Base-by-base conservation (phyloP, 1,284 basidiomycete species). In the Ceraceosorus bombacis region DNA sequence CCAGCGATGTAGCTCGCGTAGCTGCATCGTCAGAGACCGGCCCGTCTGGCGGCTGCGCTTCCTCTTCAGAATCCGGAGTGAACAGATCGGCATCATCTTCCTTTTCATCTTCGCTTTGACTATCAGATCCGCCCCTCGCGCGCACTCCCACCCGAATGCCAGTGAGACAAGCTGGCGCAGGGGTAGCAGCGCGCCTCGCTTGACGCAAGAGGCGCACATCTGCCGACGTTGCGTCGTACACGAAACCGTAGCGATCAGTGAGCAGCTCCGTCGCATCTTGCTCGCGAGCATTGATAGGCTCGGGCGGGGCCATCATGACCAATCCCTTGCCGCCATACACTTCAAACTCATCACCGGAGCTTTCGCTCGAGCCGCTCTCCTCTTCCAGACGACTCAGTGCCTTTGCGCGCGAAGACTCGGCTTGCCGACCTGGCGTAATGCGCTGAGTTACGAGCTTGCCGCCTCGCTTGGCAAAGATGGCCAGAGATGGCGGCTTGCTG, bases 201-300 rank as follows among this genome's bases (percentile, higher is more conserved):
- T 88, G 82, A 6, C 86, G 77, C 39, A 92, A 81, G 17, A 92
- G 79, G 13, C 89, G 80, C n/a, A 88, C 82, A 69, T 92, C 89
- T 65, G 90, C 88, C 70, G 84, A 82, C 83, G 72, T 73, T 9
- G 70, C 69, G 69, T 90, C 89, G 67, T 92, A 95, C 73, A 95
- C 88, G 80, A 97, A 97, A 0, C 94, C 94, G 74, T 90, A 97
- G n/a, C 90, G 85, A 72, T 96, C 94, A 5, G 92, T 91, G 66
- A 95, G 80, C 1, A 86, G 85, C 51, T 86, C 82, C 49, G 84
- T 83, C 8, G 41, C 12, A 36, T 50, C 49, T 36, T 50, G 8
- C 8, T n/a, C 10, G 49, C 49, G 49, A 15, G 85, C 82, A 4
- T 67, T 76, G 17, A 54, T n/a, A 74, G 6, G 67, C 82, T 81